phyloP scores from a whole-genome alignment of 2,329 filamentous ascomycete genomes.

The Alternaria longipes region DNA sequence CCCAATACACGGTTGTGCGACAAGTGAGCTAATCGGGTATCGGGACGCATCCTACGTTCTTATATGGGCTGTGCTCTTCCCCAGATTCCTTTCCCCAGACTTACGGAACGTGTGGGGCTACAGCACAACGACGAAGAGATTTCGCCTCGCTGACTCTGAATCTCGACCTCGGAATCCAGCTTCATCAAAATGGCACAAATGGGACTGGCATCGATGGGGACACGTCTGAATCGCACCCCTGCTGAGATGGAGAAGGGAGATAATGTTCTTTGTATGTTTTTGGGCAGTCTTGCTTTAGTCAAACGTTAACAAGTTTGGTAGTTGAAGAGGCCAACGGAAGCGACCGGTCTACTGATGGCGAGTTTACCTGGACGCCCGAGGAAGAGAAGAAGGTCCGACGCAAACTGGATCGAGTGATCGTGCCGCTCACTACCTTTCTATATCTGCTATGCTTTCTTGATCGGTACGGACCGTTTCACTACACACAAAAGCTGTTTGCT shows the following conservation, averaged over 20 bases:
- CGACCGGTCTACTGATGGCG: conserved; percentile 40
- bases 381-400: conserved; percentile 61
- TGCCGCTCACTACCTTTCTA: conserved; percentile 63
- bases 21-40: conserved; percentile 16
- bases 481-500: conserved; percentile 2
- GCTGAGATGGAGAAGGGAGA: conserved; percentile 31
- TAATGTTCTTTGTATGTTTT: conserved; percentile 33
- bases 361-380: conserved; percentile 60
- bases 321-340: conserved; percentile 39
- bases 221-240: conserved; percentile 12
- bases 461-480: conserved; percentile 31
- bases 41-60: conserved; percentile 26
- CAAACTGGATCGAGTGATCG: conserved; percentile 63
- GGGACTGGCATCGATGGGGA: conserved; percentile 12
- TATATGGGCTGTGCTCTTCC: conserved; percentile 44
- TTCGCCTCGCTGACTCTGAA: conserved; percentile 12
- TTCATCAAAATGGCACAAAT: conserved; percentile 17
- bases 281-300: background rate
- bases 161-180: background rate
- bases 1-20: conserved; percentile 14
- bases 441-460: conserved; percentile 64
- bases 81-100: conserved; percentile 40
- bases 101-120: conserved; percentile 30
- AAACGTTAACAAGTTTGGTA: conserved; percentile 22
- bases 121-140: conserved; percentile 17